Conservation (phyloP, 768 basidiomycete species). For the Serendipita indica region DNA sequence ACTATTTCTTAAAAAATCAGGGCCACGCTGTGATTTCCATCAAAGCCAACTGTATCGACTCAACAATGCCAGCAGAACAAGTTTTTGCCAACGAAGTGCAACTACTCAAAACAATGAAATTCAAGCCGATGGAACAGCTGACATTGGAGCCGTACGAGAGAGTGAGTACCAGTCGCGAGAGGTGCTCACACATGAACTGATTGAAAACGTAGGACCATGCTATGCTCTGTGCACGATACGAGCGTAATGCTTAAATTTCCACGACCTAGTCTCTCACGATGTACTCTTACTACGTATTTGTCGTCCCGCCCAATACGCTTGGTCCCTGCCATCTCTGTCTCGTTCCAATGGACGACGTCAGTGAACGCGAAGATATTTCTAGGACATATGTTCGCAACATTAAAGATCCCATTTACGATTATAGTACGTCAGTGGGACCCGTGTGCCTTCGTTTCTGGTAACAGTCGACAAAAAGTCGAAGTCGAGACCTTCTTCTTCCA, state of each 20-base stretch:
- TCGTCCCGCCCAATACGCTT: not conserved
- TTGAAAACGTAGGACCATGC: constrained; percentile 49
- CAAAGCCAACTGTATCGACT: constrained; percentile 98
- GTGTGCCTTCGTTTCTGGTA: not conserved
- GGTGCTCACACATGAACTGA: not conserved
- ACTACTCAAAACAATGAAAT: constrained; percentile 53
- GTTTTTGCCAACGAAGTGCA: constrained; percentile 85
- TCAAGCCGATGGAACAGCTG: constrained; percentile 93
- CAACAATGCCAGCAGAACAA: constrained; percentile 76
- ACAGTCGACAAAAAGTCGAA: not conserved
- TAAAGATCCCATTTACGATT: constrained; percentile 31
- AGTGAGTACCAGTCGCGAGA: constrained; percentile 13
- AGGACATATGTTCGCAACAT: constrained; percentile 12
- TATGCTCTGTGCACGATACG: constrained; percentile 60
- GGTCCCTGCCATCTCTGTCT: not conserved
- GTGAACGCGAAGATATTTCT: not conserved
- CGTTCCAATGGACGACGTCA: too few relatives aligned
- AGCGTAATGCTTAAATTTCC: constrained; percentile 29
- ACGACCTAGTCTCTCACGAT: too few relatives aligned
- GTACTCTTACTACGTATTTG: not conserved
- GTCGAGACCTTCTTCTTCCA: not conserved
- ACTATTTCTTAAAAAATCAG: constrained; percentile 87
- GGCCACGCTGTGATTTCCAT: constrained; percentile 93
- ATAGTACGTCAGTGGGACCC: constrained; percentile 20
- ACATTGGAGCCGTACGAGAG: constrained; percentile 82